A percentile compares a stretch with the other conserved stretches of the same genome.
phyloP scores from a whole-genome alignment of 495 filamentous ascomycete species.

The Hapsidospora chrysogenum region DNA sequence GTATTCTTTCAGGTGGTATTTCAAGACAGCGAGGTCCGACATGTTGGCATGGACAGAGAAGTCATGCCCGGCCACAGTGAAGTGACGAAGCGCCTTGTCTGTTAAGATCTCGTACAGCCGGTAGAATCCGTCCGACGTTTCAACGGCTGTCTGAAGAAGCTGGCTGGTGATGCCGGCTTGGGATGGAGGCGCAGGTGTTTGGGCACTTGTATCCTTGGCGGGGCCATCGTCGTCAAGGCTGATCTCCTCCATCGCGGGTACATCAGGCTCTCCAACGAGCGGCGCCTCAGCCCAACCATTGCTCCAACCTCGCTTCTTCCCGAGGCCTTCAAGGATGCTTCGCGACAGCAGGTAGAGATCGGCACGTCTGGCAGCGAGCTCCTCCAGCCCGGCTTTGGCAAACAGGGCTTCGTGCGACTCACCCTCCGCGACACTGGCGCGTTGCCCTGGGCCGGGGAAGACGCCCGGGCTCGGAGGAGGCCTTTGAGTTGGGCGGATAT shows the following conservation, averaged over 20 bases:
- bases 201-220: constrained; percentile 7
- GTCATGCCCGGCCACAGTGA: constrained; percentile 53
- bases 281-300: constrained; percentile 57
- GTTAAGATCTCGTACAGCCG: constrained; percentile 55
- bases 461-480: constrained; percentile 27
- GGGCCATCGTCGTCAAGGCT: constrained; percentile 19
- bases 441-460: constrained; percentile 21
- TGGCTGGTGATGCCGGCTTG: constrained; percentile 31
- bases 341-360: constrained; percentile 68
- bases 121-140: constrained; percentile 33
- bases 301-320: constrained; percentile 55
- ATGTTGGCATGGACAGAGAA: constrained; percentile 62
- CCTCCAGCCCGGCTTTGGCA: constrained; percentile 54
- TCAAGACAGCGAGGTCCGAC: constrained; percentile 73
- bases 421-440: constrained; percentile 9
- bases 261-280: constrained; percentile 31
- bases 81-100: constrained; percentile 55
- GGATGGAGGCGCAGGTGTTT: constrained; percentile 12
- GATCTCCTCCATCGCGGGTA: constrained; percentile 38
- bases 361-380: constrained; percentile 67
- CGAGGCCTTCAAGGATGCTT: constrained; percentile 59
- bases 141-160: constrained; percentile 30
- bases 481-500: constrained; percentile 5
- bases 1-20: constrained; percentile 60
- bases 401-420: constrained; percentile 13